phyloP scores from a whole-genome alignment of 192 early-diverging fungal species.

The Backusella mclennaniae region DNA sequence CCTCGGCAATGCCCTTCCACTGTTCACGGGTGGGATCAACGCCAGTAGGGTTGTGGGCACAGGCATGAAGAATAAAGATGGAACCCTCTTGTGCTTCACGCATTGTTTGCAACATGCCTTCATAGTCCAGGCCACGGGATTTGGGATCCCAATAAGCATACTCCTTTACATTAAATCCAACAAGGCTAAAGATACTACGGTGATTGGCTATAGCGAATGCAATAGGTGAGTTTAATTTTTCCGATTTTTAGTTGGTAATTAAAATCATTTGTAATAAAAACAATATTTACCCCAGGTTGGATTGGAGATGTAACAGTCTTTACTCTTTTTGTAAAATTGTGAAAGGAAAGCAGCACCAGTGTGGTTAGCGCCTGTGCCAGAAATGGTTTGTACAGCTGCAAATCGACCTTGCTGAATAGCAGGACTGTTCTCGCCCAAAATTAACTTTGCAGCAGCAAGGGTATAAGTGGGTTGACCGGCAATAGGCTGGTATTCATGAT shows the following conservation, averaged over 20 bases:
- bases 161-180: conserved; percentile 79
- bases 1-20: conserved; percentile 89
- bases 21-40: conserved; percentile 94
- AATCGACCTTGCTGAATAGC: conserved; percentile 30
- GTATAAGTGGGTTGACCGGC: conserved; percentile 82
- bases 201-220: conserved; percentile 67
- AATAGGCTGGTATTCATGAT: conserved; percentile 96
- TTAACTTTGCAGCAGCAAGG: conserved; percentile 73
- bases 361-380: conserved; percentile 91
- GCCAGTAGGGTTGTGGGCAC: conserved; percentile 99
- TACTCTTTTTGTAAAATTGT: conserved; percentile 62
- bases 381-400: conserved; percentile 84
- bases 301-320: conserved; percentile 84
- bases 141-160: conserved; percentile 91
- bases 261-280: neutral
- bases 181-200: conserved; percentile 81
- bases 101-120: conserved; percentile 71
- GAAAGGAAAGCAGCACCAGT: conserved; percentile 82
- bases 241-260: neutral
- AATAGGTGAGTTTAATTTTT: neutral
- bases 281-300: conserved; percentile 88
- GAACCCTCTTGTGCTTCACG: conserved; percentile 72
- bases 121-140: conserved; percentile 75
- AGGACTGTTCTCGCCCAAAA: conserved; percentile 73
- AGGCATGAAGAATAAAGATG: conserved; percentile 91